Evolutionary conservation across 2,329 filamentous ascomycete genomes (phyloP), one percentile per base, ranked within the genome.

Genomic region (Colletotrichum sp.): DNA sequence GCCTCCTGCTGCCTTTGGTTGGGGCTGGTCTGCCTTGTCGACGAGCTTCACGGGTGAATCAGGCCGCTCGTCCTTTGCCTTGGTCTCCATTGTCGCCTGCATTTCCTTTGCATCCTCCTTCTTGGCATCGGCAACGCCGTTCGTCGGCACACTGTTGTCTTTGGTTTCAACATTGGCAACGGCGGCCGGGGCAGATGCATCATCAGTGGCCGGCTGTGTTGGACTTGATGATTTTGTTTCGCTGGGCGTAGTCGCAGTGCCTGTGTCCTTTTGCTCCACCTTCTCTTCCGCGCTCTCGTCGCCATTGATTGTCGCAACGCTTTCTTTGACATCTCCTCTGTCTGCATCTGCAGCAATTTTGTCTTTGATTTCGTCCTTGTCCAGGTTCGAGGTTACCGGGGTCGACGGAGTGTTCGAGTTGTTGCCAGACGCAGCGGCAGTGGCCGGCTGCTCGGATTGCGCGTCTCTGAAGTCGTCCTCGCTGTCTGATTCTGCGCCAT

Each of bases 381-480:
- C 69, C 26, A 69, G 52, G 21, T 62, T 74, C 13, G 69, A 71
- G 21, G 72, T 76, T 52, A 72, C 69, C 26, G 67, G 72, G 13
- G 72, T 76, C 18, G 68, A 72, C n/a, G 76, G 69, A 13, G 69
- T 69, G 13, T 64, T 75, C 26, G 72, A 76, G 55, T 69, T 69
- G 49, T 24, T n/a, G 24, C 36, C 76, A n/a, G 70, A 68, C n/a
- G 24, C 74, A 44, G 62, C 60, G 59, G 76, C 67, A 15, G 66
- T 66, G 18, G 44, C 52, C 18, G 34, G 76, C 55, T 64, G 76
- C 55, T 73, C 74, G 13, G 80, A 81, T 24, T 78, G 77, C 26
- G 81, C 80, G 71, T 83, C 82, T 39, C 80, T 80, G 66, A 81
- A 82, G 21, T 80, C 78, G 71, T 80, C 64, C 24, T 81, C 81